Evolutionary conservation across 1,284 basidiomycete genomes (phyloP).

Genomic region (Cerrena zonata): DNA sequence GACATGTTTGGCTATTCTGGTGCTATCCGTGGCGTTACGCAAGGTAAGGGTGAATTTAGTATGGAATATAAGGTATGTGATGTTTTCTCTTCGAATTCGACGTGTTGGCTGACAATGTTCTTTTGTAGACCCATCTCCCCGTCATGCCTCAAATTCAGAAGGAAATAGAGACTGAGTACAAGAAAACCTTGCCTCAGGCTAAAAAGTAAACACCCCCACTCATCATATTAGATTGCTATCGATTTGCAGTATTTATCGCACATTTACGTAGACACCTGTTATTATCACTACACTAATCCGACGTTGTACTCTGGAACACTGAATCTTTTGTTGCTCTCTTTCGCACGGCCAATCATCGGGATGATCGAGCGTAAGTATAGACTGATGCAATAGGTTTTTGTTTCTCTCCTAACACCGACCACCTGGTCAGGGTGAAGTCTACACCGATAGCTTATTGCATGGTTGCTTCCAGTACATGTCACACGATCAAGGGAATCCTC

Average conservation of each 20-base stretch:
- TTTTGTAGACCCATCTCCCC: constrained; percentile 63
- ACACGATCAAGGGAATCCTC: too few species aligned
- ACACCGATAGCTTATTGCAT: too few species aligned
- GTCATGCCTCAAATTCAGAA: constrained; percentile 87
- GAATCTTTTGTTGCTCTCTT: too few species aligned
- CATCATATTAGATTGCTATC: not conserved
- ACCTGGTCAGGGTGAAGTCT: too few species aligned
- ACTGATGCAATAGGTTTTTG: too few species aligned
- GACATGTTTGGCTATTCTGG: constrained; percentile 99
- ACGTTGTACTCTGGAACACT: not conserved
- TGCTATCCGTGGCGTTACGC: constrained; percentile 86
- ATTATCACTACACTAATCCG: not conserved
- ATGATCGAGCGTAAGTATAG: too few species aligned
- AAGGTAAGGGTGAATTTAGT: constrained; percentile 94
- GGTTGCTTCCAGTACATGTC: too few species aligned
- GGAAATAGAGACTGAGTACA: constrained; percentile 63
- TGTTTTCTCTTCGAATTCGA: not conserved
- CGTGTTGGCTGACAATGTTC: constrained; percentile 12
- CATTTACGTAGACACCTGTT: not conserved
- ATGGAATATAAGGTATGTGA: constrained; percentile 91
- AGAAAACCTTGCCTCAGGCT: constrained; percentile 42
- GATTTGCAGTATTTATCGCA: not conserved
- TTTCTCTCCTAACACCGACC: too few species aligned
- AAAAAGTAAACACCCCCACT: constrained; percentile 44
- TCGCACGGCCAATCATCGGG: too few species aligned